Base-by-base conservation (phyloP, 2,329 filamentous ascomycete genomes). In the Penicillium griseofulvum region DNA sequence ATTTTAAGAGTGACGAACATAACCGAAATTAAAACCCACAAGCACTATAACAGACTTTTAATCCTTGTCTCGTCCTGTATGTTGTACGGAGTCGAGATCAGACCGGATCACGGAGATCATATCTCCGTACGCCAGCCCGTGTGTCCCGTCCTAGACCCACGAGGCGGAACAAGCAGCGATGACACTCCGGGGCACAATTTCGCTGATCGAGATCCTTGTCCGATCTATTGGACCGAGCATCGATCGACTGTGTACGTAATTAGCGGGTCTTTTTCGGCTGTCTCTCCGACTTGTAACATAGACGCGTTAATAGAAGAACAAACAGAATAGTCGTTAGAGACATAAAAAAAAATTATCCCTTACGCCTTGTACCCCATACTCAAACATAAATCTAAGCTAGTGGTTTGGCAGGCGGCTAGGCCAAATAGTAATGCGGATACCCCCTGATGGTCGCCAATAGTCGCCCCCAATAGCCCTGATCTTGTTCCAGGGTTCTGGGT, bases 381-480 rank as follows among this genome's bases (percentile, higher is more conserved):
- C 41, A 33, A 34, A 29, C 44, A 22, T 11, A 29, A 63, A 58
- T 46, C 57, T 55, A 60, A 54, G 58, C 45, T 50, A 36, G 42
- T 46, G 54, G 59, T 62, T 63, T 64, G 60, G 58, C 55, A 64
- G 54, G 49, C 36, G 38, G 49, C 49, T 56, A 51, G 45, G 36
- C 17, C 16, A 36, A 57, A 59, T 64, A 53, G 53, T 61, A 31
- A 34, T 16, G 28, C 46, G 43, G 54, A 53, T 57, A 59, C 44
- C 58, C 54, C 42, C 49, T 53, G 55, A 58, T 59, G 56, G 54
- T 62, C 22, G 44, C 49, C 59, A 65, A 64, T 65, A 65, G 61
- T 65, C 41, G 37, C 43, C 28, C 52, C 31, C 28, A 59, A 58
- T 62, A 56, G 52, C 45, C 24, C 24, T 42, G 12, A 38, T 22